Evolutionary conservation across 805 yeast species (phyloP).

Genomic region (Phaffomyces opuntiae): DNA sequence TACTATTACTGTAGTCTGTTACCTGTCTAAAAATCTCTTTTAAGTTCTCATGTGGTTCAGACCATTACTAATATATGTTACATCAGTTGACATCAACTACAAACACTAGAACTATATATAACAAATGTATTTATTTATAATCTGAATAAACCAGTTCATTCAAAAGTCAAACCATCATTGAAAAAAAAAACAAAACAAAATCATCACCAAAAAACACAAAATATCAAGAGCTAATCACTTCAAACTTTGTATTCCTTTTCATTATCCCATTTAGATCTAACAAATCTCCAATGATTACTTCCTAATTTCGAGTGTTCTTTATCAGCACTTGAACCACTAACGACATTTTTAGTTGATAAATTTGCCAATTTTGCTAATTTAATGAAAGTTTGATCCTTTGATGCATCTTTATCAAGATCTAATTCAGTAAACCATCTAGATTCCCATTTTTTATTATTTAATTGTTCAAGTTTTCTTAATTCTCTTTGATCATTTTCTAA

Average conservation of each 20-base stretch:
- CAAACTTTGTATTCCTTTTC: slow-evolving; percentile 41
- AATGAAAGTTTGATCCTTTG: slow-evolving; percentile 31
- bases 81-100: too few relatives aligned
- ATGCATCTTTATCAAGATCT: slow-evolving; percentile 29
- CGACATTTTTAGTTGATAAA: slow-evolving; percentile 56
- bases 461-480: slow-evolving; percentile 65
- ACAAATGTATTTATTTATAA: neutral
- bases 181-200: too few relatives aligned
- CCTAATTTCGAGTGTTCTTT: slow-evolving; percentile 46
- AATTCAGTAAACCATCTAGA: slow-evolving; percentile 71
- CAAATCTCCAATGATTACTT: slow-evolving; percentile 67
- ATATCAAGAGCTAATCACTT: neutral
- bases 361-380: slow-evolving; percentile 40
- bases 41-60: too few relatives aligned
- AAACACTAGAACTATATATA: too few relatives aligned
- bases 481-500: slow-evolving; percentile 85
- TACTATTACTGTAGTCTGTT: too few relatives aligned
- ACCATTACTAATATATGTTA: too few relatives aligned
- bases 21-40: too few relatives aligned
- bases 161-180: neutral
- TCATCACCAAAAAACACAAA: neutral
- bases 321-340: slow-evolving; percentile 55
- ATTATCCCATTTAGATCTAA: slow-evolving; percentile 43
- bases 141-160: neutral
- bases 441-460: slow-evolving; percentile 60